Conservation (phyloP, 1,284 basidiomycete species). For the Coniophora puteana region DNA sequence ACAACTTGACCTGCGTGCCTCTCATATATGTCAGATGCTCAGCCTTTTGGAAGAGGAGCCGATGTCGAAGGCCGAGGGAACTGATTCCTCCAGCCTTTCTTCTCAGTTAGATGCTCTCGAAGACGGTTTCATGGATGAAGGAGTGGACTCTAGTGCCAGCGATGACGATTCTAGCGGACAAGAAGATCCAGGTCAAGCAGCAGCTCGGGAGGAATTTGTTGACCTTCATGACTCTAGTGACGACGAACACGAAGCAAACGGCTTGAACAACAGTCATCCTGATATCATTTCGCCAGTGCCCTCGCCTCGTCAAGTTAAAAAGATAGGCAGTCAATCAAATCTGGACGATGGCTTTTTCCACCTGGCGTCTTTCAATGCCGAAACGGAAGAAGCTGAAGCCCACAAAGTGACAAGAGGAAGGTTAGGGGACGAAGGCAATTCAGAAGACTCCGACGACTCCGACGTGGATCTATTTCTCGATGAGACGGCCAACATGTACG, state of each 20-base stretch:
- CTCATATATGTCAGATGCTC: conserved; percentile 63
- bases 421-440: conserved; percentile 51
- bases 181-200: conserved; percentile 13
- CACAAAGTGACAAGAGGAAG: conserved; percentile 57
- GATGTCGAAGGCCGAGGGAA: conserved; percentile 12
- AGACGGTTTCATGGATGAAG: conserved; percentile 13
- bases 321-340: conserved; percentile 42
- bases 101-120: conserved; percentile 19
- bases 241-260: conserved; percentile 41
- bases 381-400: conserved; percentile 81
- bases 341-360: conserved; percentile 96
- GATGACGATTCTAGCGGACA: conserved; percentile 24
- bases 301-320: conserved; percentile 14
- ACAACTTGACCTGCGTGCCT: conserved; percentile 79
- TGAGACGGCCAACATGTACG: conserved; percentile 32
- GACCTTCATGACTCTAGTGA: conserved; percentile 26
- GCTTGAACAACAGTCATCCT: conserved; percentile 29
- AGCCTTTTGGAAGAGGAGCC: conserved; percentile 35
- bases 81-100: conserved; percentile 3
- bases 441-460: conserved; percentile 49
- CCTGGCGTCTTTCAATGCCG: conserved; percentile 84
- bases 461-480: conserved; percentile 71
- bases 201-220: conserved; percentile 24
- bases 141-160: conserved; percentile 20
- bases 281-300: conserved; percentile 21